These are phyloP conservation scores for Skeletonema costatum DNA, from an alignment of 108 stramenopile genomes.

Conservation along the genomic window DNA sequence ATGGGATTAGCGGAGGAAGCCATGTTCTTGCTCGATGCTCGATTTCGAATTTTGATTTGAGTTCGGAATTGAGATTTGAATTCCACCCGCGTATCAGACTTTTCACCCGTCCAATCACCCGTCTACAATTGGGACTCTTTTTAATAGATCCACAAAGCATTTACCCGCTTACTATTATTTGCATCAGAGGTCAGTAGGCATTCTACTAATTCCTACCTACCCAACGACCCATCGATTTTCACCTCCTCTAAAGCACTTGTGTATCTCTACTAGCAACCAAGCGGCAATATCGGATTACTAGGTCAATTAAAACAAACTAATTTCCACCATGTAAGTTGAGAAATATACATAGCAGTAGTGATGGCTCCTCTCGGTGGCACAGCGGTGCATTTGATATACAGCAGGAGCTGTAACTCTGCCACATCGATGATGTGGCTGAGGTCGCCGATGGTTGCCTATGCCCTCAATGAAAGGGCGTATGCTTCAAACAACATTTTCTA, in stretches of 20 bases:
- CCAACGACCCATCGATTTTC: neutral
- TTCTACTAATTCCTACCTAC: neutral
- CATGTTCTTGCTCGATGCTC: too few relatives aligned
- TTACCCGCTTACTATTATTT: neutral
- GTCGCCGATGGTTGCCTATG: neutral
- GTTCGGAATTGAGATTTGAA: neutral
- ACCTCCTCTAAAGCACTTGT: neutral
- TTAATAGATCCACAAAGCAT: neutral
- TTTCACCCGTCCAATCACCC: neutral
- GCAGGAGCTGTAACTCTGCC: neutral
- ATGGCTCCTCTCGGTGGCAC: neutral
- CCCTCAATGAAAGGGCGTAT: neutral
- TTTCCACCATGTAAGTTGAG: constrained; percentile 38
- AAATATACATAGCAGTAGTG: neutral
- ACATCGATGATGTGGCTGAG: neutral
- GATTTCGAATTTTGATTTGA: neutral
- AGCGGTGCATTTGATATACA: neutral
- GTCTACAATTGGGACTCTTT: neutral
- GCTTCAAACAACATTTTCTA: neutral
- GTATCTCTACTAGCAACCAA: neutral
- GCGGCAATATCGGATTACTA: constrained; percentile 14
- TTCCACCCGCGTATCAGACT: neutral
- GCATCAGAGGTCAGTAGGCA: neutral
- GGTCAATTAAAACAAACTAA: constrained; percentile 35
- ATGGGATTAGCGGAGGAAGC: too few relatives aligned